Conservation (phyloP, 257 asterid species). For the Catharanthus roseus region DNA sequence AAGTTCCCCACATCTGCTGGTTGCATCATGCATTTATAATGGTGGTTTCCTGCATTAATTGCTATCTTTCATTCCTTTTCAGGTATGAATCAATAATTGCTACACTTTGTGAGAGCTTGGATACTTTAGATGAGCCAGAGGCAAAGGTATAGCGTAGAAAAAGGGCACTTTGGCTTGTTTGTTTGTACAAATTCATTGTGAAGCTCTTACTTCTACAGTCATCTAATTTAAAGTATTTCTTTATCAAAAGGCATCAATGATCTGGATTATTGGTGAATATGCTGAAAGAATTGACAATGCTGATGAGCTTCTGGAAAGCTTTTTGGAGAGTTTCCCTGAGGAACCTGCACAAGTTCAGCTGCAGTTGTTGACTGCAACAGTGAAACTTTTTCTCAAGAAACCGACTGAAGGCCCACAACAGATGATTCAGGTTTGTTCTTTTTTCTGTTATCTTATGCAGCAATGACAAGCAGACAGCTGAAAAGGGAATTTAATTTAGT, state of each 20-base stretch:
- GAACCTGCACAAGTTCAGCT: conserved; percentile 97
- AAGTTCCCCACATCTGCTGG: conserved; percentile 21
- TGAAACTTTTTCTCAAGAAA: conserved; percentile 94
- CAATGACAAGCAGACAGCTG: too few species aligned
- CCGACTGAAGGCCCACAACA: conserved; percentile 99
- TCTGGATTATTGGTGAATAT: conserved; percentile 99
- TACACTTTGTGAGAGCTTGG: conserved; percentile 96
- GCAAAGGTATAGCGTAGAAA: conserved; percentile 61
- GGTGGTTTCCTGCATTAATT: conserved; percentile 13
- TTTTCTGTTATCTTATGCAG: conserved; percentile 4
- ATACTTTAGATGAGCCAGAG: conserved; percentile 98
- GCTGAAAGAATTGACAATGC: conserved; percentile 99
- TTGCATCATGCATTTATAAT: conserved; percentile 11
- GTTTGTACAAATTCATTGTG: background rate
- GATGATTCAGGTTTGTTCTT: conserved; percentile 82
- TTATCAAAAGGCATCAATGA: conserved; percentile 87
- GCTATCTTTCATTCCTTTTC: conserved; percentile 21
- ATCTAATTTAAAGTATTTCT: conserved; percentile 20
- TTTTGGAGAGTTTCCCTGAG: conserved; percentile 93
- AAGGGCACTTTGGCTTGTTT: background rate
- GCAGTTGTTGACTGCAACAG: conserved; percentile 97
- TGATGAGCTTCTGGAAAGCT: conserved; percentile 98
- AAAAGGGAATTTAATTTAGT: background rate
- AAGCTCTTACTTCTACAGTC: background rate
- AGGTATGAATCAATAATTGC: conserved; percentile 97